Conservation (phyloP, 305 asterid species). For the Solanum aculeatissimum region DNA sequence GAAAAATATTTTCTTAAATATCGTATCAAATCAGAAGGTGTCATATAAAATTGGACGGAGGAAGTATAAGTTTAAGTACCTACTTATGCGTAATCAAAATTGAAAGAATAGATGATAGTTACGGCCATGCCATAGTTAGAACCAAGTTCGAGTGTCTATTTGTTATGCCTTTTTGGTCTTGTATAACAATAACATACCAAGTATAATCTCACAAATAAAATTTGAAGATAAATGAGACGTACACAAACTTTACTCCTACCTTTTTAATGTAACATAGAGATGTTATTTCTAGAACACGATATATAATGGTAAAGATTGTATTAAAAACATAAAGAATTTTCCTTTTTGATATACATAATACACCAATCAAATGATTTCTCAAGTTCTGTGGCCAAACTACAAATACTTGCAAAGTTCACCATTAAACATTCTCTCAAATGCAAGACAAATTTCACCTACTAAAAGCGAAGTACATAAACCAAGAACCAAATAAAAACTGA, state of each 20-base stretch:
- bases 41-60: too few species aligned
- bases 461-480: not conserved
- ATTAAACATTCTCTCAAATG: not conserved
- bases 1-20: too few species aligned
- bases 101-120: too few species aligned
- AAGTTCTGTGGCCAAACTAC: not conserved
- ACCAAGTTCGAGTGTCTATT: not conserved
- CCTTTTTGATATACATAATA: not conserved
- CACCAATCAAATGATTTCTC: not conserved
- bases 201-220: not conserved
- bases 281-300: not conserved
- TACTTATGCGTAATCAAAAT: not conserved
- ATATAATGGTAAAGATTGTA: not conserved
- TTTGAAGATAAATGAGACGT: not conserved
- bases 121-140: too few species aligned
- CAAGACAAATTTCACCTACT: not conserved
- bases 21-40: too few species aligned
- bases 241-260: not conserved
- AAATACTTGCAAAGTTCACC: not conserved
- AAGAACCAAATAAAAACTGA: not conserved
- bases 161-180: not conserved
- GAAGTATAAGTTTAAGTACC: too few species aligned
- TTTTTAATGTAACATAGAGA: not conserved
- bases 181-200: not conserved
- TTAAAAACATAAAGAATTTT: not conserved